Conservation (phyloP, 441 rosid species). For the Populus hybrid region DNA sequence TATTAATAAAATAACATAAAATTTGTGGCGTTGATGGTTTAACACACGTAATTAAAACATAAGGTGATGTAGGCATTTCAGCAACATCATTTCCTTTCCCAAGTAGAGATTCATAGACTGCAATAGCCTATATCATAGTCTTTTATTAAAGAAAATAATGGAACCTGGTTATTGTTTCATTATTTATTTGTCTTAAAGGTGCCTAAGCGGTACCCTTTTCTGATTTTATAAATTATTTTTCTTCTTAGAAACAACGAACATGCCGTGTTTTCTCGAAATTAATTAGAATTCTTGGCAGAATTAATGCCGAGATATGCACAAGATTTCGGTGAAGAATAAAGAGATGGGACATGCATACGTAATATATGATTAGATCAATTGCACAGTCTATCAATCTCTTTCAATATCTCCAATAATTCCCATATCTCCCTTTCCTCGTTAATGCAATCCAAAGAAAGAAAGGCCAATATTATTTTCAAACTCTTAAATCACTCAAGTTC, state of each 20-base stretch:
- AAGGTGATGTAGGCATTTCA: too few species aligned
- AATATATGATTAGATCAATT: constrained; percentile 1
- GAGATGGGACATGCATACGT: constrained; percentile 31
- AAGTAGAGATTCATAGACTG: too few species aligned
- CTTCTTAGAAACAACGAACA: background rate
- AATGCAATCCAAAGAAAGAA: background rate
- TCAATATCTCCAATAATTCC: constrained; percentile 29
- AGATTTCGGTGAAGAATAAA: constrained; percentile 18
- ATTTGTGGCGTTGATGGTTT: too few species aligned
- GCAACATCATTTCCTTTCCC: too few species aligned
- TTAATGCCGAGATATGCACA: background rate
- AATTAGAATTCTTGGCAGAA: background rate
- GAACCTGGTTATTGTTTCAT: too few species aligned
- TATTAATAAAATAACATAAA: too few species aligned
- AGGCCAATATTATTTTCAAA: background rate
- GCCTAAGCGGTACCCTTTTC: too few species aligned
- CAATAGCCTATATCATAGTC: too few species aligned
- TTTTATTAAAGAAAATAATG: too few species aligned
- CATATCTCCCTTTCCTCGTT: constrained; percentile 15
- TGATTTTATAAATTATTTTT: too few species aligned
- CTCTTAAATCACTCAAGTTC: background rate
- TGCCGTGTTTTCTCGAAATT: background rate
- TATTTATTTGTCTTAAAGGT: too few species aligned
- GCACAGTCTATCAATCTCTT: constrained; percentile 24
- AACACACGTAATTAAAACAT: too few species aligned